A percentile compares a stretch with the other conserved stretches of the same genome.
Evolutionary conservation across 129 eudicot genomes (phyloP).

Genomic region (Saussurea involucrata): DNA sequence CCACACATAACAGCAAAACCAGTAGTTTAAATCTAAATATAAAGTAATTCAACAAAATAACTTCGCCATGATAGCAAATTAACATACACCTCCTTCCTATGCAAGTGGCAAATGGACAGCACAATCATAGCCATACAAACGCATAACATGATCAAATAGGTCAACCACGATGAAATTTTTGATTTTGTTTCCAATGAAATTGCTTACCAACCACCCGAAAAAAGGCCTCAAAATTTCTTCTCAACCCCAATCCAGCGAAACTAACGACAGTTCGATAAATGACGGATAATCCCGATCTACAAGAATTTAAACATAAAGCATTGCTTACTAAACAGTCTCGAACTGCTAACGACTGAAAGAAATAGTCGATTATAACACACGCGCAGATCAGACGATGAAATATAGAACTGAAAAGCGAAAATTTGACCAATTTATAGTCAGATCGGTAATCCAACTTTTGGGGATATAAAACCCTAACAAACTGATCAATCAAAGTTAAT

Average conservation of each 20-base stretch:
- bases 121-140: neutral
- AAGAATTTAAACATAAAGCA: neutral
- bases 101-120: neutral
- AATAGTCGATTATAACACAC: neutral
- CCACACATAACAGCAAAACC: conserved; percentile 7
- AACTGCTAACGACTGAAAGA: conserved; percentile 6
- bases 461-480: conserved; percentile 18
- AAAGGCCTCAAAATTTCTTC: neutral
- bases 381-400: conserved; percentile 7
- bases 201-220: neutral
- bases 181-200: neutral
- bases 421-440: conserved; percentile 1
- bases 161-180: neutral
- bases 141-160: neutral
- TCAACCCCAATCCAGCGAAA: neutral
- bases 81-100: neutral
- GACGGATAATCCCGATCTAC: conserved; percentile 7
- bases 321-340: conserved; percentile 8
- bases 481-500: conserved; percentile 2
- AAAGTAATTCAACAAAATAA: neutral
- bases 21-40: neutral
- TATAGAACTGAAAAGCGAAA: neutral
- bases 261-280: neutral
- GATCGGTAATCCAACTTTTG: conserved; percentile 19
- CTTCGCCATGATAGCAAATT: neutral